Conservation (phyloP, 148 eudicot genomes). For the Chenopodium suecicum region DNA sequence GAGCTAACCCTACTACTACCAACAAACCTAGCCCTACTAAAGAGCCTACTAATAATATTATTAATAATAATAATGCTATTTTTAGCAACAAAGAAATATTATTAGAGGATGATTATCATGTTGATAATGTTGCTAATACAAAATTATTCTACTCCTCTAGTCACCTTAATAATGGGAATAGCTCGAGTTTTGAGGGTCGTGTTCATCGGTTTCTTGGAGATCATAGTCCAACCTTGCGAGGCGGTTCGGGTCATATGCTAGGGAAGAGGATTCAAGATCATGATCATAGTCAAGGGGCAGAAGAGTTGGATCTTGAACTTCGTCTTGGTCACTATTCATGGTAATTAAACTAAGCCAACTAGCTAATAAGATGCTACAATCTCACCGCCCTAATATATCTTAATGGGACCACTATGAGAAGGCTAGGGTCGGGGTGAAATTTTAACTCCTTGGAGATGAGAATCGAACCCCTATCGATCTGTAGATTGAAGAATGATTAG, state of each 20-base stretch:
- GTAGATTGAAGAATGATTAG: not conserved
- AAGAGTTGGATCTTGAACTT: constrained; percentile 63
- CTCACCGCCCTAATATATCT: not conserved
- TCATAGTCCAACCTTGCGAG: constrained; percentile 4
- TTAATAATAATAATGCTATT: not conserved
- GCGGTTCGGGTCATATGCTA: constrained; percentile 7
- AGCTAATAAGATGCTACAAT: not conserved
- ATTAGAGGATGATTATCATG: constrained; percentile 22
- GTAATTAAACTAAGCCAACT: constrained; percentile 5
- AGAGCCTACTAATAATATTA: constrained; percentile 5
- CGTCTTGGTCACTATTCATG: constrained; percentile 62
- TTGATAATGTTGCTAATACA: constrained; percentile 25
- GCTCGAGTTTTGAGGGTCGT: constrained; percentile 10
- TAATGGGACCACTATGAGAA: not conserved
- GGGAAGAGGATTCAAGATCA: constrained; percentile 23
- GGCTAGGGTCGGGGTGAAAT: too few relatives aligned
- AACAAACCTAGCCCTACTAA: constrained; percentile 7
- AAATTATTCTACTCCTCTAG: constrained; percentile 21
- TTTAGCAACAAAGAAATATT: constrained; percentile 28
- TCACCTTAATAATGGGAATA: not conserved
- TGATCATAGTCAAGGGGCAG: constrained; percentile 28
- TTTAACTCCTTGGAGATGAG: too few relatives aligned
- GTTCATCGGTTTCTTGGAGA: constrained; percentile 8
- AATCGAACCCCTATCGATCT: not conserved
- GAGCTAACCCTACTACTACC: constrained; percentile 29